A percentile compares a stretch with the other conserved stretches of the same genome.
These are phyloP conservation scores for Pseudonitzschia delicatissima DNA, from an alignment of 108 stramenopile species.

Conservation along the genomic window DNA sequence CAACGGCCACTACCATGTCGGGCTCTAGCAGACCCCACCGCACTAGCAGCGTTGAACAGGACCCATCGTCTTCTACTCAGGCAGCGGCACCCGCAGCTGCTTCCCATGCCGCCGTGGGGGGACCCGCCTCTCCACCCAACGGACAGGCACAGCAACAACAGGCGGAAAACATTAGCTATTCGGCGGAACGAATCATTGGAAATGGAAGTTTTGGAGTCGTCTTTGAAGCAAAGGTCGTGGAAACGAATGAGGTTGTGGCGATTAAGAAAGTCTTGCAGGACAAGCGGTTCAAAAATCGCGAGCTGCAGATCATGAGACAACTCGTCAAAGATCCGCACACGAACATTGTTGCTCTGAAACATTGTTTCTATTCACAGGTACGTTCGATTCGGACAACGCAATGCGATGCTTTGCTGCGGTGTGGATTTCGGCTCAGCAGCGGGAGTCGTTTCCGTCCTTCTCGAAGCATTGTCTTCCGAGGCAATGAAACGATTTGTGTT, in stretches of 20 bases:
- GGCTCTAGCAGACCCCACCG: background rate
- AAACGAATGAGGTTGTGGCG: constrained; percentile 92
- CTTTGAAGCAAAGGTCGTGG: constrained; percentile 94
- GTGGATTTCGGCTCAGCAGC: too few relatives aligned
- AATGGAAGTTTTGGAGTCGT: constrained; percentile 99
- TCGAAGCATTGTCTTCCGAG: too few relatives aligned
- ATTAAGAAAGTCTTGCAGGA: constrained; percentile 98
- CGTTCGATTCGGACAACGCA: too few relatives aligned
- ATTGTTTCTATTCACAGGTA: constrained; percentile 96
- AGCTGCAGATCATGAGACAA: constrained; percentile 97
- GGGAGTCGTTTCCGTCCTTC: too few relatives aligned
- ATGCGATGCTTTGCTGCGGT: too few relatives aligned
- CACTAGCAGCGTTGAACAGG: background rate
- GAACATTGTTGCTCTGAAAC: constrained; percentile 94
- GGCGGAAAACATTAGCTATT: constrained; percentile 88
- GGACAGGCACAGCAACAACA: background rate
- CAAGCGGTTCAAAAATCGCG: constrained; percentile 98
- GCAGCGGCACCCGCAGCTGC: background rate
- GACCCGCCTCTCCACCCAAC: constrained; percentile 4
- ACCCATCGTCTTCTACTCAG: background rate
- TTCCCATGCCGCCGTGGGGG: background rate
- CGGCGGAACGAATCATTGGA: constrained; percentile 96
- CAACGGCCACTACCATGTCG: constrained; percentile 5
- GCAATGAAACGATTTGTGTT: background rate
- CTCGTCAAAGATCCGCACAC: constrained; percentile 94